phyloP scores from a whole-genome alignment of 2,329 filamentous ascomycete species.

The Penicillium sp. region DNA sequence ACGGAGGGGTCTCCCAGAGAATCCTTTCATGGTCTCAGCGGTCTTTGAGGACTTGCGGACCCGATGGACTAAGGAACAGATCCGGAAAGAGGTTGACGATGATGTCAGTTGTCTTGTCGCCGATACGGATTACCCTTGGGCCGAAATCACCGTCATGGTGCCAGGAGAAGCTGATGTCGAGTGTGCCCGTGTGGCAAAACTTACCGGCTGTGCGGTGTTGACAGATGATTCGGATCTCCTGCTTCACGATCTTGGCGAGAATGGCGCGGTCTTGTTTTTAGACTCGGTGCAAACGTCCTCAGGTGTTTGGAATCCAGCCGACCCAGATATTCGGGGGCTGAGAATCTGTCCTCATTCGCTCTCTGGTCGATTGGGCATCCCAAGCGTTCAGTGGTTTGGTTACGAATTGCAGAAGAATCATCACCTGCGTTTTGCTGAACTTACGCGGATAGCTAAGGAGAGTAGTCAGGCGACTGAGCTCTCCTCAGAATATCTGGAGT shows the following conservation, averaged over 20 bases:
- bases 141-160: constrained; percentile 57
- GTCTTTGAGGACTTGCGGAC: constrained; percentile 69
- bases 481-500: constrained; percentile 29
- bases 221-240: constrained; percentile 88
- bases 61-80: constrained; percentile 35
- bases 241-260: constrained; percentile 65
- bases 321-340: constrained; percentile 31
- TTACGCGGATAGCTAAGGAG: constrained; percentile 35
- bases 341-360: constrained; percentile 42
- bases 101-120: constrained; percentile 18
- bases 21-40: constrained; percentile 73
- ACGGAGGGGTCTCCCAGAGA: constrained; percentile 49
- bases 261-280: constrained; percentile 67
- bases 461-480: constrained; percentile 15
- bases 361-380: constrained; percentile 35
- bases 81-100: constrained; percentile 19
- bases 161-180: constrained; percentile 82
- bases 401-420: constrained; percentile 41
- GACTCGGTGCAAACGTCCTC: constrained; percentile 56
- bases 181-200: constrained; percentile 67
- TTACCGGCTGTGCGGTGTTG: constrained; percentile 60
- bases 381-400: constrained; percentile 39
- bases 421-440: constrained; percentile 28
- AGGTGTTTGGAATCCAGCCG: constrained; percentile 11
- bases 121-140: constrained; percentile 33